Evolutionary conservation across 2,329 filamentous ascomycete species (phyloP), one percentile per base, ranked within the genome.

Genomic region (Botrytis deweyae): DNA sequence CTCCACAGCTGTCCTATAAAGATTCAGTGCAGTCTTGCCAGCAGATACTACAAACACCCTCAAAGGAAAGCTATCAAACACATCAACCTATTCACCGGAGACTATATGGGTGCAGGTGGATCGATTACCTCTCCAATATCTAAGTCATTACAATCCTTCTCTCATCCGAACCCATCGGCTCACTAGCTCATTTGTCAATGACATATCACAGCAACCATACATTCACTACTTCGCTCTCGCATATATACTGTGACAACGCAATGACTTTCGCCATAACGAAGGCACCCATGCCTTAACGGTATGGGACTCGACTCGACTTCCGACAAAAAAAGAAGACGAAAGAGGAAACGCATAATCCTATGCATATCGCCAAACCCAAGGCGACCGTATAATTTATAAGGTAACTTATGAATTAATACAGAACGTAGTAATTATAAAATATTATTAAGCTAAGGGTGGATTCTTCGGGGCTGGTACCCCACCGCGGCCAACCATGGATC

Each of bases 211-310:
- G 8, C 16, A 55, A 29, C 20, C 25, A 29, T 4, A 6, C 1
- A 58, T 55, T 68, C 25, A 42, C 65, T 46, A 9, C 46, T 12
- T 29, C 36, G 36, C 36, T 29, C 16, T 40, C 25, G 1, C 3
- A 67, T 29, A 67, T 40, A 55, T 67, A 67, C 64, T 22, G 4
- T 25, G 20, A 55, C 29, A 68, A 33, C 5, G 8, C 33, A 40
- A 29, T 8, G 10, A n/a, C 25, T 55, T 8, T 16, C 20, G 46
- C 42, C 42, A 40, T 55, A 8, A 29, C 25, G 25, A 55, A 36
- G 46, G 65, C 33, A 55, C 22, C 14, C 33, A 67, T 67, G 46
- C 33, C 64, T 52, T 29, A 67, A 38, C n/a, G 64, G 64, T 67
- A 52, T 22, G 12, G 22, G 12, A 38, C 22, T 52, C 44, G 20